Evolutionary conservation across 1,139 yeast species (phyloP), one percentile per base, ranked within the genome.

Genomic region (Lodderomyces oxycetoniae): DNA sequence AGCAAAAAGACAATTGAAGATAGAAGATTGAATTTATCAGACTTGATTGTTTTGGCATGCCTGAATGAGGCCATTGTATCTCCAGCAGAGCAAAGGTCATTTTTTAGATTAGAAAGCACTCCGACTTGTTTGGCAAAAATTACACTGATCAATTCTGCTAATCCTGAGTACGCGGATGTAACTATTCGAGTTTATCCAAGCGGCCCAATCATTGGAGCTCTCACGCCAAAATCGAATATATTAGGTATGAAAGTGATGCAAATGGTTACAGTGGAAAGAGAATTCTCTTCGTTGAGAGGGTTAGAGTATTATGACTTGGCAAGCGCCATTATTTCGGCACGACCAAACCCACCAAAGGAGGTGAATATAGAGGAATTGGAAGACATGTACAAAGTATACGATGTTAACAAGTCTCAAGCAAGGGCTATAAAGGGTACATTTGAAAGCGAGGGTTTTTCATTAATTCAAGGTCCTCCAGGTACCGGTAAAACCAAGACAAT

Each of bases 401-500:
- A 71, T 20, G 83, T 88, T 22, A 93, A 93, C 57, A 71, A 71
- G 25, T 89, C 97, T 0, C 98, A 93, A 57, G 97, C 97, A 0
- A 68, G 61, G 30, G 98, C 98, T 0, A 85, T 91, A 38, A 67
- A 80, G 21, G 86, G 89, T 1, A 74, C 96, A 0, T 76, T 77
- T 30, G 56, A 65, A 17, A 68, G 74, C 6, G 66, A 65, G 3
- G 99, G 98, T 0, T 87, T 93, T 53, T 82, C 95, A 0, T 67
- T 91, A 34, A 88, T 91, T 54, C 98, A 91, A 61, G 99, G 98
- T 40, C 96, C 96, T 1, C 96, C 96, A 0, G 96, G 96, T 60
- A 91, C 98, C 0, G 98, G 98, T 64, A 93, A 93, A 55, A 93
- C 99, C 1, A 93, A 91, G 53, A 93, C 99, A 0, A 91, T 93